phyloP scores from a whole-genome alignment of 1,284 basidiomycete species.

The Tilletiopsis washingtonensis region DNA sequence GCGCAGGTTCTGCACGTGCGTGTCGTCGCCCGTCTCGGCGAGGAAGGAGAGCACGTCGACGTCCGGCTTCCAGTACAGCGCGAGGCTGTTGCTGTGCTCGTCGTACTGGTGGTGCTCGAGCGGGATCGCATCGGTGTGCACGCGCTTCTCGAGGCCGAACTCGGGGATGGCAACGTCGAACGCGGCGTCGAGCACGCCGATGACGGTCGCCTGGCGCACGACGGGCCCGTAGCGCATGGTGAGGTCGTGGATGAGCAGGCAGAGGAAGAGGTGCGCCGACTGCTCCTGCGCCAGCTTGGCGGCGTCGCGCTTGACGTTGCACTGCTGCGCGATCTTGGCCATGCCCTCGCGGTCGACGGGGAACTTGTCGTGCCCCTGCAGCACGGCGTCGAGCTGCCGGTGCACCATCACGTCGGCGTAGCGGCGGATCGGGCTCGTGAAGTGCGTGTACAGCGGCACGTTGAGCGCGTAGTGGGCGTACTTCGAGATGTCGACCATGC shows the following conservation, averaged over 20 bases:
- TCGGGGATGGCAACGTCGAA: conserved; percentile 91
- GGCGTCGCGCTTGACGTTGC: conserved; percentile 71
- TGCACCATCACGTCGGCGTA: conserved; percentile 95
- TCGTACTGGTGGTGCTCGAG: conserved; percentile 78
- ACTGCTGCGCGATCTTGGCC: conserved; percentile 79
- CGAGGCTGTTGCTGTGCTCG: conserved; percentile 77
- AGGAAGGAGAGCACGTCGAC: conserved; percentile 85
- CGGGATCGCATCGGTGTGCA: conserved; percentile 97
- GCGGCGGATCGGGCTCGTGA: conserved; percentile 56
- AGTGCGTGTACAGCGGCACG: conserved; percentile 90
- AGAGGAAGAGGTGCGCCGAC: conserved; percentile 87
- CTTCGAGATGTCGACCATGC: conserved; percentile 98
- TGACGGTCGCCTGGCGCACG: conserved; percentile 74
- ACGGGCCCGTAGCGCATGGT: conserved; percentile 92
- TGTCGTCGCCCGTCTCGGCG: conserved; percentile 74
- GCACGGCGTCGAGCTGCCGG: conserved; percentile 66
- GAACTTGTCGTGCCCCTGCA: conserved; percentile 70
- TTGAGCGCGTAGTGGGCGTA: conserved; percentile 89
- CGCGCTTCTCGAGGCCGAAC: conserved; percentile 94
- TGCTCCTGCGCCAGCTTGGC: conserved; percentile 89
- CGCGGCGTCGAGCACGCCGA: conserved; percentile 85
- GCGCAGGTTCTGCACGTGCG: conserved; percentile 37
- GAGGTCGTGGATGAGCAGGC: conserved; percentile 82
- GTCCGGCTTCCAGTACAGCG: conserved; percentile 60
- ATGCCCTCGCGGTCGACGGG: conserved; percentile 93